These are phyloP conservation scores for Breviolum minutum DNA, from an alignment of 73 alveolate genomes.

Conservation along the genomic window DNA sequence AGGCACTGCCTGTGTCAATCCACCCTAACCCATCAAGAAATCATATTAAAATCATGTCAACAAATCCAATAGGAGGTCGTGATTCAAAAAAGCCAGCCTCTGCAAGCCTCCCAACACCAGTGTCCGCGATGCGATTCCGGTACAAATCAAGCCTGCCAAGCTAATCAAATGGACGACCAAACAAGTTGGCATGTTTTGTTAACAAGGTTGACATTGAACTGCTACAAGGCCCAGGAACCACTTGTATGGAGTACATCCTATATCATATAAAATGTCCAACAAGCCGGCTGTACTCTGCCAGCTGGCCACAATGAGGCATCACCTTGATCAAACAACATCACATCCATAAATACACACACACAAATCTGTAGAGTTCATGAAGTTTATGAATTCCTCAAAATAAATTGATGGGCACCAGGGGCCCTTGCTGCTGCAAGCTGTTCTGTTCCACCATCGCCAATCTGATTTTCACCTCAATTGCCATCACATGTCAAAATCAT, in stretches of 20 bases:
- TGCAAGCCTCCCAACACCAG: conserved; percentile 81
- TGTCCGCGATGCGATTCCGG: conserved; percentile 85
- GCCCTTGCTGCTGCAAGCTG: conserved; percentile 74
- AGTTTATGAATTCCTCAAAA: neutral
- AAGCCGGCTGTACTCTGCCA: conserved; percentile 47
- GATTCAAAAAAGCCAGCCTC: conserved; percentile 17
- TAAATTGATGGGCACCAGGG: neutral
- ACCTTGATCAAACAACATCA: neutral
- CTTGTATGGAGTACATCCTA: neutral
- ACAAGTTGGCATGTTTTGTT: neutral
- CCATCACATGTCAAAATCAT: neutral
- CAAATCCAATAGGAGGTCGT: neutral
- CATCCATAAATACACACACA: no score
- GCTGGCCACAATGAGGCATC: conserved; percentile 95
- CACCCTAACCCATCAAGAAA: neutral
- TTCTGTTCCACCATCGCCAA: conserved; percentile 80
- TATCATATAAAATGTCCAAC: neutral
- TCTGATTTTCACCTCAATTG: conserved; percentile 52
- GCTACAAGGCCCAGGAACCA: neutral
- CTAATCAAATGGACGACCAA: neutral
- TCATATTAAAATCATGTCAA: neutral
- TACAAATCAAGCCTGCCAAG: conserved; percentile 56
- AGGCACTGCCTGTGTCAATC: conserved; percentile 65
- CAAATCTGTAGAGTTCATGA: no score
- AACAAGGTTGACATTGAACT: no score